These are phyloP conservation scores for Verticillium tricorpus DNA, from an alignment of 2,329 filamentous ascomycete genomes.

Conservation along the genomic window DNA sequence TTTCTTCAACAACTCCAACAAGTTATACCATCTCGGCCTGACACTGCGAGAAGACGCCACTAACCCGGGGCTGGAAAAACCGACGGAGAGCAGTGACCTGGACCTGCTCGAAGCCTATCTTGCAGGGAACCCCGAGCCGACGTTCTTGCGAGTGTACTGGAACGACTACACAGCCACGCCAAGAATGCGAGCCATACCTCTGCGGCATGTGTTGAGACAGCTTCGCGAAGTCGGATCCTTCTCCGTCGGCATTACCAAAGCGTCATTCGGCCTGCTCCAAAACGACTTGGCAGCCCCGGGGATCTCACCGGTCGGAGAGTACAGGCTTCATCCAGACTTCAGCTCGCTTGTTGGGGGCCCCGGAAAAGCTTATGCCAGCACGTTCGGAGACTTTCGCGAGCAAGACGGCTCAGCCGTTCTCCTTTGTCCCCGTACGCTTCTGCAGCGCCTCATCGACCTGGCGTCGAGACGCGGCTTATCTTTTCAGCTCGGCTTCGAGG, in stretches of 20 bases:
- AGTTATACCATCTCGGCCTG: conserved; percentile 62
- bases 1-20: conserved; percentile 72
- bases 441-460: conserved; percentile 49
- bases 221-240: conserved; percentile 38
- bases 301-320: conserved; percentile 57
- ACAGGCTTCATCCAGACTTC: conserved; percentile 63
- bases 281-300: conserved; percentile 55
- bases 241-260: conserved; percentile 58
- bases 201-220: conserved; percentile 47
- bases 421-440: conserved; percentile 62
- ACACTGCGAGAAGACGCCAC: conserved; percentile 19
- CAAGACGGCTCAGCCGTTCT: conserved; percentile 43
- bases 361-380: conserved; percentile 56
- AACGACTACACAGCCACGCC: conserved; percentile 70
- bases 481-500: conserved; percentile 73
- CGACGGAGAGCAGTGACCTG: conserved; percentile 23
- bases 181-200: conserved; percentile 63
- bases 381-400: conserved; percentile 63
- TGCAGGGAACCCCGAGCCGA: conserved; percentile 42
- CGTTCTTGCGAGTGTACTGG: conserved; percentile 73
- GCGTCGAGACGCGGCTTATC: conserved; percentile 48
- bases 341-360: conserved; percentile 55
- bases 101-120: conserved; percentile 37
- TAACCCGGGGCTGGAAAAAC: not conserved
- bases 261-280: conserved; percentile 62